A percentile compares a stretch with the other conserved stretches of the same genome.
These are phyloP conservation scores for Vitis riparia DNA, from an alignment of 164 flowering plant species.

Conservation along the genomic window DNA sequence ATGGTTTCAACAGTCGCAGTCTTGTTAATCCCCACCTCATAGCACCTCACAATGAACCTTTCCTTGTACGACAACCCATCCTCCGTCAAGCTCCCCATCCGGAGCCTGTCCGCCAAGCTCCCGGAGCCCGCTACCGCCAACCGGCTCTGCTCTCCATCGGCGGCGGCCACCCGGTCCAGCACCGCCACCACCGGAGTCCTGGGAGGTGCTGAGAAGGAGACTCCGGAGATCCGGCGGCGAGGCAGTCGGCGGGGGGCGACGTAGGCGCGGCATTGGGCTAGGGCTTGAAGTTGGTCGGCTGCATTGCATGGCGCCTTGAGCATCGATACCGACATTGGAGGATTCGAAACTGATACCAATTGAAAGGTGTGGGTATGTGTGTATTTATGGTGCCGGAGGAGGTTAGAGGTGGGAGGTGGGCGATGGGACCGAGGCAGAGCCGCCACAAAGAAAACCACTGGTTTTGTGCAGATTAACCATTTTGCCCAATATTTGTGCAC, in stretches of 20 bases:
- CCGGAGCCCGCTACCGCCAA: conserved; percentile 13
- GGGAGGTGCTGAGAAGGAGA: conserved; percentile 3
- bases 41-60: conserved; percentile 78
- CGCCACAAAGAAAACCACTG: too few relatives aligned
- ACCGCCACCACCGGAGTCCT: conserved; percentile 23
- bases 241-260: background rate
- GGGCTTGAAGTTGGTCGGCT: conserved; percentile 26
- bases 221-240: conserved; percentile 10
- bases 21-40: conserved; percentile 92
- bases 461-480: too few relatives aligned
- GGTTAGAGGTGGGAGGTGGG: too few relatives aligned
- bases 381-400: too few relatives aligned
- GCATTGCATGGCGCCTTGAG: conserved; percentile 34
- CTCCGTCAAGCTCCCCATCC: conserved; percentile 71
- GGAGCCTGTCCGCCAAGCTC: conserved; percentile 66
- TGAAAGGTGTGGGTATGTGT: too few relatives aligned
- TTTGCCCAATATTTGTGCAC: too few relatives aligned
- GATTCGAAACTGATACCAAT: too few relatives aligned
- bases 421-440: too few relatives aligned
- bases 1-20: conserved; percentile 96
- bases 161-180: conserved; percentile 13
- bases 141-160: conserved; percentile 4
- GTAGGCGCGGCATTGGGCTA: conserved; percentile 22
- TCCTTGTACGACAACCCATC: conserved; percentile 89
- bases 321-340: conserved; percentile 8